Evolutionary conservation across 78 protist species (phyloP).

Genomic region (Monosiga brevicollis): DNA sequence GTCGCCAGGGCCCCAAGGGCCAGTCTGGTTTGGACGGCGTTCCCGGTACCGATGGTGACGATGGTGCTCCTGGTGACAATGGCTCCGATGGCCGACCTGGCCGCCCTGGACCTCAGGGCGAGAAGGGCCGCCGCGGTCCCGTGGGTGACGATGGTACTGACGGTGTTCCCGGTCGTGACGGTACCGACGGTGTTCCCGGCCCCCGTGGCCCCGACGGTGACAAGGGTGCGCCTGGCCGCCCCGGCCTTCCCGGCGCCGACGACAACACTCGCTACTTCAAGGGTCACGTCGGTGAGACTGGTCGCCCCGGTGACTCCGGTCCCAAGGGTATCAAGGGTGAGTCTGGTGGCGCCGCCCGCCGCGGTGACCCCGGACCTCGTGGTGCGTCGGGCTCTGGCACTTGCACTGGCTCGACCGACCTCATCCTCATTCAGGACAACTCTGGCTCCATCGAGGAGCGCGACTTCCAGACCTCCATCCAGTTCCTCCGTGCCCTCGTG

Average conservation of each 20-base stretch:
- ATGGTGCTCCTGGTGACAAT: no score
- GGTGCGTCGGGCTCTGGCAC: not conserved
- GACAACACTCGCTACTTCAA: not conserved
- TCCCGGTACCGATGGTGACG: not conserved
- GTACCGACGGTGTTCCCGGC: not conserved
- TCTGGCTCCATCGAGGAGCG: not conserved
- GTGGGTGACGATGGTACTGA: not conserved
- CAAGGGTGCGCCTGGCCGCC: not conserved
- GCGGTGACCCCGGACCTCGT: not conserved
- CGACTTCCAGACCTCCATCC: not conserved
- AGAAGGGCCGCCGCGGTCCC: not conserved
- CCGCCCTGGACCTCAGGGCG: not conserved
- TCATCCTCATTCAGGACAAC: not conserved
- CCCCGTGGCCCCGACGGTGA: not conserved
- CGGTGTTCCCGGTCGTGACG: not conserved
- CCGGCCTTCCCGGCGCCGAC: not conserved
- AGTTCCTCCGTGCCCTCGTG: not conserved
- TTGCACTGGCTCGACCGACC: not conserved
- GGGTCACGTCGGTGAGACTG: not conserved
- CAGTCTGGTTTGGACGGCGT: not conserved
- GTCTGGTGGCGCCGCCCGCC: not conserved
- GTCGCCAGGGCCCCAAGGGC: not conserved
- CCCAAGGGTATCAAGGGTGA: not conserved
- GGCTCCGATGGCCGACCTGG: no score
- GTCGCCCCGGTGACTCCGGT: not conserved